Conservation (phyloP, 352 stramenopile species). For the Phytophthora pistaciae region DNA sequence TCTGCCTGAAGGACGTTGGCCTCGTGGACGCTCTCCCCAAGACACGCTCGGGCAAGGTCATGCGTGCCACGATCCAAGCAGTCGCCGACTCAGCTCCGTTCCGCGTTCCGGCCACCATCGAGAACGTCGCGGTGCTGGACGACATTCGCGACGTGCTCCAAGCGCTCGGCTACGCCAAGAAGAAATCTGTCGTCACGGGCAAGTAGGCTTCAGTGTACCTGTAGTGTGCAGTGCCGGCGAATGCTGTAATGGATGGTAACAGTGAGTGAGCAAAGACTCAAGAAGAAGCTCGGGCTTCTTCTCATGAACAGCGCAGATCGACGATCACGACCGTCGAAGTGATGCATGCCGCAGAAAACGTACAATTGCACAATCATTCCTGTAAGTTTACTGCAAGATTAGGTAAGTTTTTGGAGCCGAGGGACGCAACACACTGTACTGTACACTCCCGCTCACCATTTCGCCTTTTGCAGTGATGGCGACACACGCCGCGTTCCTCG, state of each 20-base stretch:
- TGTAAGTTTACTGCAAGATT: too few species aligned
- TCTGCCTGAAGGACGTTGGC: conserved; percentile 56
- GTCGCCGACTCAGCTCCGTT: conserved; percentile 53
- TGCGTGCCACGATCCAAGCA: conserved; percentile 63
- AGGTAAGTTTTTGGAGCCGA: too few species aligned
- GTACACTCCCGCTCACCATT: neutral
- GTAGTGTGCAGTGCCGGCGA: neutral
- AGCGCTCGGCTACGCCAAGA: conserved; percentile 57
- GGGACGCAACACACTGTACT: neutral
- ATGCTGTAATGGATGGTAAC: neutral
- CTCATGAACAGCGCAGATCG: neutral
- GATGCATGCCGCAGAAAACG: too few species aligned
- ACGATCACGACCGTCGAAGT: too few species aligned
- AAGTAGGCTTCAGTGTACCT: conserved; percentile 26
- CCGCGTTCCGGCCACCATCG: conserved; percentile 61
- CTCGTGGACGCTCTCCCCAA: conserved; percentile 58
- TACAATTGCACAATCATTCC: conserved; percentile 17
- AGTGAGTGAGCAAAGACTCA: conserved; percentile 6
- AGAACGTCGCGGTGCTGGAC: conserved; percentile 52
- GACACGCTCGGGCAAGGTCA: conserved; percentile 63
- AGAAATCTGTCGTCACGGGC: conserved; percentile 34
- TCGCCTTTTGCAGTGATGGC: conserved; percentile 9
- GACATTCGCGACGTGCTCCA: conserved; percentile 45
- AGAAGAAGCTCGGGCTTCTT: neutral
- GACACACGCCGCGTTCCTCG: conserved; percentile 19